Base-by-base conservation (phyloP, 1,139 yeast species). In the Saccharomycopsis hybrid region DNA sequence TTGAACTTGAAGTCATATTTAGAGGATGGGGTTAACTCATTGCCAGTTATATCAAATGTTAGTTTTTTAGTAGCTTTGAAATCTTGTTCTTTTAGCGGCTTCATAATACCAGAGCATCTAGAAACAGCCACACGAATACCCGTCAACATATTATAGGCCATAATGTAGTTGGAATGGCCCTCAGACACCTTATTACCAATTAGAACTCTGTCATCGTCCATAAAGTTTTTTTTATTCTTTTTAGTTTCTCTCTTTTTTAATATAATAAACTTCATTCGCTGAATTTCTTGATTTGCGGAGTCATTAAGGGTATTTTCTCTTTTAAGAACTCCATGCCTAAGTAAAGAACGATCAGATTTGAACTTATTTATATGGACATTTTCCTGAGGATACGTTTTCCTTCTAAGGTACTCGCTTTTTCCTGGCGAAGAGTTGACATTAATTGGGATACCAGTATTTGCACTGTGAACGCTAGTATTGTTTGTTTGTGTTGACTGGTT, bases 71-170 rank as follows among this genome's bases (percentile, higher is more conserved):
- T 78, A 11, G 78, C 71, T 36, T 67, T 70, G 64, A 90, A 92
- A 64, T 90, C 96, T 11, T 71, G 74, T 47, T 80, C 83, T 1
- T 73, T 75, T 45, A 92, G 69, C 38, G 84, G 82, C 52, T 83
- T 78, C 77, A 87, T 86, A 5, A 85, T 76, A 43, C 95, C 95
- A 0, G 96, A 87, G 60, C 95, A 85, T 52, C 96, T 72, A 8
- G 96, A 86, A 1, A 89, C 97, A 0, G 97, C 94, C 1, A 90
- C 96, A 54, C 98, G 74, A 47, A 94, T 92, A 9, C 99, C 98
- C 0, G 98, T 90, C 52, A 94, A 74, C 97, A 94, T 92, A 65
- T 92, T 89, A 65, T 92, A 94, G 1, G 97, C 98, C 73, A 92
- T 82, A 37, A 89, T 88, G 61, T 85, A 94, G 65, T 90, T 92